Conservation (phyloP, 2,329 filamentous ascomycete species). For the Clarireedia homoeocarpa region DNA sequence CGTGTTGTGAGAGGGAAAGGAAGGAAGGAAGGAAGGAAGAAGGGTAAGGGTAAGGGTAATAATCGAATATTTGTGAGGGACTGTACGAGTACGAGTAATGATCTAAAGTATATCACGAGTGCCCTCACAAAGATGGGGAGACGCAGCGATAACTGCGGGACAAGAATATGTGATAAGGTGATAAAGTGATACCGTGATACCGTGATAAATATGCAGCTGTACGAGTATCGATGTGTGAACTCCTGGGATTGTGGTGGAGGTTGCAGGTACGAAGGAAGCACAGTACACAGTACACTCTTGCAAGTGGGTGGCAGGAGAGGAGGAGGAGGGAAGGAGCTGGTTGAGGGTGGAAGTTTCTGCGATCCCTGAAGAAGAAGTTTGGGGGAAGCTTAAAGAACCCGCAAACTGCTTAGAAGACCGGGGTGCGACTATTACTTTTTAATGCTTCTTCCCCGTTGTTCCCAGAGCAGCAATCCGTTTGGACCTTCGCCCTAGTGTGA, state of each 20-base stretch:
- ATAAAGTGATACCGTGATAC: neutral
- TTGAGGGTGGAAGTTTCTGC: neutral
- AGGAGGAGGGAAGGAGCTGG: neutral
- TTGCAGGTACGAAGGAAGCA: neutral
- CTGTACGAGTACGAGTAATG: too few relatives aligned
- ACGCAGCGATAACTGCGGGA: neutral
- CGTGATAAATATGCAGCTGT: neutral
- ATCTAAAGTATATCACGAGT: too few relatives aligned
- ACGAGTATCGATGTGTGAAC: neutral
- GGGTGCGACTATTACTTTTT: neutral
- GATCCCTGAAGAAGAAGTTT: slow-evolving; percentile 6
- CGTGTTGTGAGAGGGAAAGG: neutral
- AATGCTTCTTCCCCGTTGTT: too few relatives aligned
- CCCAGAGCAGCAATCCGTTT: too few relatives aligned
- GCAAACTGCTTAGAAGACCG: neutral
- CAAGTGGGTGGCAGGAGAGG: neutral
- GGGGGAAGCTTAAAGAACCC: too few relatives aligned
- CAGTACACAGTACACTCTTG: too few relatives aligned
- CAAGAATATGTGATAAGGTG: neutral
- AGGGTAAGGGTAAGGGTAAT: neutral
- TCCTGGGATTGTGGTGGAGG: neutral
- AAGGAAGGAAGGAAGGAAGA: slow-evolving; percentile 5
- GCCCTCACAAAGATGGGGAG: neutral
- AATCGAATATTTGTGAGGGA: neutral
- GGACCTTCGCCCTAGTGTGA: too few relatives aligned